phyloP scores from a whole-genome alignment of 1,139 yeast genomes.

The Hansenula sp. region DNA sequence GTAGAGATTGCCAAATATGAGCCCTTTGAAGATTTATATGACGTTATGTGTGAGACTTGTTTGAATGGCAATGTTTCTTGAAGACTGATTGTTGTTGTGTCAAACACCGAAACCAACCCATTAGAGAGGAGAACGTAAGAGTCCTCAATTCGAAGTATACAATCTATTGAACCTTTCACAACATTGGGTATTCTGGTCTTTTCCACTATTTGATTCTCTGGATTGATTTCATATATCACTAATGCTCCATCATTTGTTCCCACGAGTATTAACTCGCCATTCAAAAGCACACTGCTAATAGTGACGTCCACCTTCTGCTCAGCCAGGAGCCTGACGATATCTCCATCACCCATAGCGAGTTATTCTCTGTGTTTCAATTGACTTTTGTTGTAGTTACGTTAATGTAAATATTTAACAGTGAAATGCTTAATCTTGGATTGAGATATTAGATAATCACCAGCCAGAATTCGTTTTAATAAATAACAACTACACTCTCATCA shows the following conservation, averaged over 20 bases:
- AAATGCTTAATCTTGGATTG: no score
- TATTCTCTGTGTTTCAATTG: not conserved
- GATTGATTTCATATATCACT: not conserved
- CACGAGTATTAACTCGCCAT: not conserved
- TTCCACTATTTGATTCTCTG: not conserved
- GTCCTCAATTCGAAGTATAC: not conserved
- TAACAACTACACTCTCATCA: no score
- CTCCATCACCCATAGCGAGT: not conserved
- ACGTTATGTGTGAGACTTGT: not conserved
- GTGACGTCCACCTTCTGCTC: not conserved
- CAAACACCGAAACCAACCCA: not conserved
- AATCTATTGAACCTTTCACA: not conserved
- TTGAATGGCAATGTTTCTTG: slow-evolving; percentile 5
- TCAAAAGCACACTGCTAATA: not conserved
- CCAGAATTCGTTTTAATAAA: no score
- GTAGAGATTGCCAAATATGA: slow-evolving; percentile 2
- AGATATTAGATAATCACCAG: no score
- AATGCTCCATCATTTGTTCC: not conserved
- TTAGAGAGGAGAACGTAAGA: not conserved
- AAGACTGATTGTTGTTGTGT: slow-evolving; percentile 1
- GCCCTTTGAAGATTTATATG: not conserved
- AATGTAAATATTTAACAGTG: no score
- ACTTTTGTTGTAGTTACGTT: not conserved
- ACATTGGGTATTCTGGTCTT: not conserved
- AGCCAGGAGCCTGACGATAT: not conserved